Evolutionary conservation across 2,329 filamentous ascomycete species (phyloP).

Genomic region (Colletotrichum ledebouriae): DNA sequence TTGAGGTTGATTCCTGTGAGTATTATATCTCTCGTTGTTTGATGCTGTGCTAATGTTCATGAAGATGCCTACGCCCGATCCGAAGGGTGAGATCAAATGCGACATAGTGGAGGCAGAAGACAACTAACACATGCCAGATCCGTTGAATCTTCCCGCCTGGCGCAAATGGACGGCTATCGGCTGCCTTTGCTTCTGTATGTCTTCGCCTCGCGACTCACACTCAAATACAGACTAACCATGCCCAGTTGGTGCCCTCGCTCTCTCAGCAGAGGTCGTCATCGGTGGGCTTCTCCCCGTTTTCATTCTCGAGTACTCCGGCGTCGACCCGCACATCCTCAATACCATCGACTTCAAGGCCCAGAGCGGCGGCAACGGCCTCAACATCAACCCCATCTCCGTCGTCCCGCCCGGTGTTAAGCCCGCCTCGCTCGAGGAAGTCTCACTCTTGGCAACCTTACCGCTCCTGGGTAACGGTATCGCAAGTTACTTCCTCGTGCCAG

Average conservation of each 20-base stretch:
- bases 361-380: conserved; percentile 45
- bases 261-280: conserved; percentile 47
- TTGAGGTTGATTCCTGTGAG: conserved; percentile 45
- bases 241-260: conserved; percentile 48
- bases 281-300: conserved; percentile 51
- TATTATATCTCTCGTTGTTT: not conserved
- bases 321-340: conserved; percentile 48
- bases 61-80: conserved; percentile 48
- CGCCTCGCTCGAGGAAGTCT: conserved; percentile 48
- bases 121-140: conserved; percentile 44
- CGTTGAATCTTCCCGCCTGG: conserved; percentile 49
- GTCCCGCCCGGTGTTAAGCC: conserved; percentile 45
- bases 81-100: conserved; percentile 45
- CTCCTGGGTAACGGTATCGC: conserved; percentile 52
- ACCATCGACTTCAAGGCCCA: conserved; percentile 42
- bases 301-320: conserved; percentile 51
- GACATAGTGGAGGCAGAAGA: conserved; percentile 4
- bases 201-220: not conserved
- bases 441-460: conserved; percentile 51
- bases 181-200: conserved; percentile 49
- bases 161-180: conserved; percentile 50
- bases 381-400: conserved; percentile 45
- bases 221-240: not conserved
- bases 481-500: conserved; percentile 52
- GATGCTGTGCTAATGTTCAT: accelerated